A percentile compares a stretch with the other conserved stretches of the same genome.
Evolutionary conservation across 2,329 filamentous ascomycete genomes (phyloP).

Genomic region (Monosporascus sp.): DNA sequence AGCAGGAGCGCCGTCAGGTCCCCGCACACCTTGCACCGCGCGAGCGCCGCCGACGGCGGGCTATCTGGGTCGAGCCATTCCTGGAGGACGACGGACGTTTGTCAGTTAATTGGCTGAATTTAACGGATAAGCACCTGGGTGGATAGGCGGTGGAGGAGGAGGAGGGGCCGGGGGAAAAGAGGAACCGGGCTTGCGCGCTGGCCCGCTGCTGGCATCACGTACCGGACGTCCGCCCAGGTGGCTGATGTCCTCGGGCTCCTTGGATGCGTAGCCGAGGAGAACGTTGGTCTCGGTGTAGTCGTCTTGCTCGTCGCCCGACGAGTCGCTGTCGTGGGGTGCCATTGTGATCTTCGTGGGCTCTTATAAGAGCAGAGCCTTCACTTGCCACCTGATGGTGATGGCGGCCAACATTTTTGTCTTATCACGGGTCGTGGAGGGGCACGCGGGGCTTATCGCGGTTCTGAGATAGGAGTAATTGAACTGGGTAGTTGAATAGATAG

Average conservation of each 20-base stretch:
- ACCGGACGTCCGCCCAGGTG: slow-evolving; percentile 84
- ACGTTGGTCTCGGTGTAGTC: slow-evolving; percentile 79
- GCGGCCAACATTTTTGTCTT: not conserved
- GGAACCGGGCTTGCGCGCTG: too few species aligned
- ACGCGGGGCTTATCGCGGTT: not conserved
- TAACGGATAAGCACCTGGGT: too few species aligned
- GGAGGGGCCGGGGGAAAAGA: too few species aligned
- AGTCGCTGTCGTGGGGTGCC: slow-evolving; percentile 73
- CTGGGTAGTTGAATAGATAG: too few species aligned
- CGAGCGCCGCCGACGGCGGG: slow-evolving; percentile 69
- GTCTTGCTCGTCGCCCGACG: slow-evolving; percentile 63
- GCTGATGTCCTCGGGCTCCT: slow-evolving; percentile 74
- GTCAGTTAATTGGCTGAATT: not conserved
- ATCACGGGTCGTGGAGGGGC: not conserved
- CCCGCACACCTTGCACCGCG: slow-evolving; percentile 83
- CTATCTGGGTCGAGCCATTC: slow-evolving; percentile 74
- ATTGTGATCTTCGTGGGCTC: slow-evolving; percentile 7
- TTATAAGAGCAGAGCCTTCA: too few species aligned
- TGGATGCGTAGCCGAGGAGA: slow-evolving; percentile 81
- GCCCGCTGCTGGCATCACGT: slow-evolving; percentile 30
- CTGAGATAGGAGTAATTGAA: too few species aligned
- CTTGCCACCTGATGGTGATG: too few species aligned
- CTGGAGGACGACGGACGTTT: slow-evolving; percentile 38
- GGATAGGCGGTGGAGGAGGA: too few species aligned
- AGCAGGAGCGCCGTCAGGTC: slow-evolving; percentile 77